Evolutionary conservation across 192 early-diverging fungal genomes (phyloP), one percentile per base, ranked within the genome.

Genomic region (Gaertneriomyces sp.): DNA sequence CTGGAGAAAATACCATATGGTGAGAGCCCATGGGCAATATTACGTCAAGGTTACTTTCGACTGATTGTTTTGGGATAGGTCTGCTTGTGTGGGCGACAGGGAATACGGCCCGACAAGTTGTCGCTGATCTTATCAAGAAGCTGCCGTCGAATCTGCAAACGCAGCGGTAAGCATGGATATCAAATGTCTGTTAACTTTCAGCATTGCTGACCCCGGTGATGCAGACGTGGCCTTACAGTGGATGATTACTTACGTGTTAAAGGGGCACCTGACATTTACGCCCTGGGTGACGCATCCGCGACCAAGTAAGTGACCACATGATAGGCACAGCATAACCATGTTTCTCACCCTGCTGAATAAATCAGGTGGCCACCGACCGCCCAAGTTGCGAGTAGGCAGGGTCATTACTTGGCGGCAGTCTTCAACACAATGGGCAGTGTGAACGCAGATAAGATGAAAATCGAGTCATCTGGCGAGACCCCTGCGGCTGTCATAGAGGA

Each of bases 51-150:
- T 61, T 11, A 1, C n/a, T 11, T 3, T 57, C 33, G 38, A 38
- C 55, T 25, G 12, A 49, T 49, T 12, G 17, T 63, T 12, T 54
- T 12, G 1, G 40, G 51, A 16, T 17, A 66, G 72, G 79, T 47
- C 69, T 93, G 42, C 70, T 92, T 20, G 90, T 92, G 5, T 93
- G 92, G 92, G 90, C 92, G 12, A 92, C 92, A 4, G 92, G 92
- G 44, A 92, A 92, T 69, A 85, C 88, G 20, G 72, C 85, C 16
- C 75, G 90, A 10, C 85, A 87, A 12, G 71, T 90, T 46, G 79
- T 90, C 39, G 70, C 73, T 10, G 79, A 87, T 55, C 71, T 93
- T 73, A 89, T 91, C 76, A 68, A 74, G 42, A 76, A 79, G 54
- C 53, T 91, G 4, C 70, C 72, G 14, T 73, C 83, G 47, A 71